phyloP scores from a whole-genome alignment of 1,139 yeast genomes.

The Eremothecium coryli region DNA sequence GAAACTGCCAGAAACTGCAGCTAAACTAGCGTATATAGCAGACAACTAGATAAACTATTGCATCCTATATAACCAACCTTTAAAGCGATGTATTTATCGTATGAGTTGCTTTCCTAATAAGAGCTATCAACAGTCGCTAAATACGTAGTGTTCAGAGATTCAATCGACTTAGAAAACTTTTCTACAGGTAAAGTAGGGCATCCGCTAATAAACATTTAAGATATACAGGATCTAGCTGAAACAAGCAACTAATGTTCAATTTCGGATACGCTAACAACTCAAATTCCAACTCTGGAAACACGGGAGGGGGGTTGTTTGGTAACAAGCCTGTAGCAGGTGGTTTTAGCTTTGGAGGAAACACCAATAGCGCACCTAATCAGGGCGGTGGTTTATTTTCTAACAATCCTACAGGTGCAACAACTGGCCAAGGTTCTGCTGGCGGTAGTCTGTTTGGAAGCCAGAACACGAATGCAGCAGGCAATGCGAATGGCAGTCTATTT shows the following conservation, averaged over 20 bases:
- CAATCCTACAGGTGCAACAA: constrained; percentile 1
- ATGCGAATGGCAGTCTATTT: constrained; percentile 15
- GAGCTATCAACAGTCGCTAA: constrained; percentile 1
- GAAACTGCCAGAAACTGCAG: constrained; percentile 12
- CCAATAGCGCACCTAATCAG: constrained; percentile 5
- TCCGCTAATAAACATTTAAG: too few relatives aligned
- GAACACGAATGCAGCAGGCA: constrained; percentile 8
- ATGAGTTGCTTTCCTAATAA: too few relatives aligned
- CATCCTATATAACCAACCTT: too few relatives aligned
- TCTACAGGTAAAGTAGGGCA: too few relatives aligned
- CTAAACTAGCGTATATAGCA: constrained; percentile 10
- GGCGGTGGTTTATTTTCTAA: constrained; percentile 4
- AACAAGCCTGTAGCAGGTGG: constrained; percentile 12
- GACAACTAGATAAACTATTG: background rate
- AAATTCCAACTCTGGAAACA: constrained; percentile 10
- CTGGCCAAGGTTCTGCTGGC: constrained; percentile 7
- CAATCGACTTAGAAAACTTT: constrained; percentile 1
- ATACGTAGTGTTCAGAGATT: background rate
- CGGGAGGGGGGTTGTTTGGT: constrained; percentile 28
- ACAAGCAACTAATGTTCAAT: constrained; percentile 7
- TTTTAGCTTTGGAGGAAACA: constrained; percentile 8
- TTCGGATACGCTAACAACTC: constrained; percentile 9
- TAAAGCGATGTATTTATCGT: too few relatives aligned
- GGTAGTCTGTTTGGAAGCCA: constrained; percentile 25
- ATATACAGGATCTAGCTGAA: too few relatives aligned